Evolutionary conservation across 2,329 filamentous ascomycete species (phyloP).

Genomic region (Trichoderma gracile): DNA sequence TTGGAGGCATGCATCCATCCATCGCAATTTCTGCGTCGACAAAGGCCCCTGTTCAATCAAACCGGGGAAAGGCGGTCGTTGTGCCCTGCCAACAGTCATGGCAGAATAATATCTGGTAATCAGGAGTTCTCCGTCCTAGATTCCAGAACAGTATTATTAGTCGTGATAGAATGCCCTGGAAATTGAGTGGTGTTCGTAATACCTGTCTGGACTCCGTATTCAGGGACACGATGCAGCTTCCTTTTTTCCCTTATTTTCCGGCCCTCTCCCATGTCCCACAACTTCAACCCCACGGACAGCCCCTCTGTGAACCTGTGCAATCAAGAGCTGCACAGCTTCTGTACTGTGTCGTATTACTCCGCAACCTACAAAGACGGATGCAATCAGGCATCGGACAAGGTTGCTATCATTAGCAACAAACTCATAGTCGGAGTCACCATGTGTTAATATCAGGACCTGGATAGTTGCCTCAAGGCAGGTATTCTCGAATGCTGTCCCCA

Average conservation of each 20-base stretch:
- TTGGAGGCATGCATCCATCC: constrained; percentile 11
- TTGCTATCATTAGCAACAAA: constrained; percentile 12
- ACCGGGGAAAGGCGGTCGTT: constrained; percentile 15
- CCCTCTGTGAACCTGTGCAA: neutral
- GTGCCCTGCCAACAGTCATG: neutral
- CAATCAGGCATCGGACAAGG: neutral
- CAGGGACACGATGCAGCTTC: constrained; percentile 9
- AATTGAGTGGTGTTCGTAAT: constrained; percentile 4
- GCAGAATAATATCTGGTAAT: neutral
- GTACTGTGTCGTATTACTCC: neutral
- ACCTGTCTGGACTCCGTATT: neutral
- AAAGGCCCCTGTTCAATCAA: constrained; percentile 4
- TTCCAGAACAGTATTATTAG: neutral
- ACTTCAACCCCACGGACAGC: constrained; percentile 8
- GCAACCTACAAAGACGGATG: neutral
- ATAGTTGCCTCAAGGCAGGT: neutral
- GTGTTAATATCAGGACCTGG: neutral
- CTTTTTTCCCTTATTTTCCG: constrained; percentile 15
- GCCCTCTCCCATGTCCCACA: constrained; percentile 13
- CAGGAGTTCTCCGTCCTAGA: constrained; percentile 15
- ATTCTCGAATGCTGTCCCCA: neutral
- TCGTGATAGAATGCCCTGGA: constrained; percentile 18
- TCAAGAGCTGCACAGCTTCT: neutral
- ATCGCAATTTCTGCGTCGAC: constrained; percentile 18
- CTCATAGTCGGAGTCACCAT: neutral